Conservation (phyloP, 1,284 basidiomycete genomes). For the Gastroboletus turbinatus region DNA sequence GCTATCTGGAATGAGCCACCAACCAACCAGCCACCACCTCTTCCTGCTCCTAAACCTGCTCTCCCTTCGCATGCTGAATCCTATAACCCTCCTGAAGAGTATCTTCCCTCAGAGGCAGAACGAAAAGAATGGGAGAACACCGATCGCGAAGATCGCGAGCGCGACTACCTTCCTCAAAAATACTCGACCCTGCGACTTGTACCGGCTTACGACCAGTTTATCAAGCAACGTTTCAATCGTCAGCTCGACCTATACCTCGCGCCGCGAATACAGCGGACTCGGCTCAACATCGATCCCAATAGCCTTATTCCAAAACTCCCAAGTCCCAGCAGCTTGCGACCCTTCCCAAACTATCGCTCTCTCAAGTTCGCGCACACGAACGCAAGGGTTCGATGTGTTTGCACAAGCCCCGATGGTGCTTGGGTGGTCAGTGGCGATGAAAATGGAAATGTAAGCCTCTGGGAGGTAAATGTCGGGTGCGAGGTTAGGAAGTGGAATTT, state of each 20-base stretch:
- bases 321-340: constrained; percentile 86
- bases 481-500: constrained; percentile 91
- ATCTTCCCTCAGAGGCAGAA: constrained; percentile 89
- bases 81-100: constrained; percentile 98
- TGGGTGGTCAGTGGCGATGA: constrained; percentile 96
- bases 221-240: constrained; percentile 92
- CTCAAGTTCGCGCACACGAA: constrained; percentile 74
- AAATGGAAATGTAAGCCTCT: constrained; percentile 82
- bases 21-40: constrained; percentile 69
- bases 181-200: constrained; percentile 85
- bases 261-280: constrained; percentile 85
- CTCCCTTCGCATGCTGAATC: constrained; percentile 93
- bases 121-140: constrained; percentile 81
- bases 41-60: constrained; percentile 90
- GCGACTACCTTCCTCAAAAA: constrained; percentile 89
- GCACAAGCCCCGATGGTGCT: constrained; percentile 84
- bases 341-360: constrained; percentile 89
- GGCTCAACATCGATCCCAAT: constrained; percentile 89
- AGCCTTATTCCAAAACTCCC: constrained; percentile 96
- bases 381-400: constrained; percentile 73
- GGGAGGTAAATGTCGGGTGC: constrained; percentile 92
- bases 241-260: constrained; percentile 98
- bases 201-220: constrained; percentile 89
- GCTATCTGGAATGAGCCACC: constrained; percentile 86
- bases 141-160: constrained; percentile 91